Percentiles rank a stretch among this genome's conserved stretches.
Conservation (phyloP, 225 moss, liverwort and hornwort genomes). For the Pseudoscleropodium purum region DNA sequence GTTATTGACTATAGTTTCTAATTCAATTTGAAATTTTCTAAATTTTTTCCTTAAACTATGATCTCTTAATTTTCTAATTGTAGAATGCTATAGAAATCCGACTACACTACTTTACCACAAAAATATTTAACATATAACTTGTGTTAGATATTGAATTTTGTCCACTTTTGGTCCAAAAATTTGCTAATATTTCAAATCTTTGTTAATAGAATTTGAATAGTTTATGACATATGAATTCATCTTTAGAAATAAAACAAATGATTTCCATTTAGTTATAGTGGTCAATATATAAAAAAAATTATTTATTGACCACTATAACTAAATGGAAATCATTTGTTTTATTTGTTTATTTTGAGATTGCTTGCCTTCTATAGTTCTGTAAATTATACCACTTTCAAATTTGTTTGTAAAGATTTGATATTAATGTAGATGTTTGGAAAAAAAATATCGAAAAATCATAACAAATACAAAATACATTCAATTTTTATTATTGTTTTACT, state of each 20-base stretch:
- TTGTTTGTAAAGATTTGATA: background rate
- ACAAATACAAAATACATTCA: background rate
- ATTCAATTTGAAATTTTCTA: background rate
- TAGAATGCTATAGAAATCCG: background rate
- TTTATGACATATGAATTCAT: no score
- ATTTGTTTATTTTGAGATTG: background rate
- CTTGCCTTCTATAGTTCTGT: background rate
- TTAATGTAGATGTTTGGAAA: background rate
- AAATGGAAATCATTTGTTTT: background rate
- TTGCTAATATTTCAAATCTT: background rate
- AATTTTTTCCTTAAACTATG: no score
- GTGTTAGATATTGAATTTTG: background rate
- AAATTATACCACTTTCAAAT: background rate
- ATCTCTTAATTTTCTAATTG: background rate
- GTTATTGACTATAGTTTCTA: background rate
- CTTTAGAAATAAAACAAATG: background rate
- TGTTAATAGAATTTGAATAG: background rate
- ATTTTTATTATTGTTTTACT: background rate
- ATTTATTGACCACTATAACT: background rate
- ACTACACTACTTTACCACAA: background rate
- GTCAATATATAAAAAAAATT: accelerated
- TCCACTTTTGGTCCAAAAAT: background rate
- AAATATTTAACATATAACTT: background rate
- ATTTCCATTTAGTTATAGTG: no score
- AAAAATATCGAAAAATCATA: background rate